phyloP scores from a whole-genome alignment of 1,284 basidiomycete genomes.

The Pterulicium gracile region DNA sequence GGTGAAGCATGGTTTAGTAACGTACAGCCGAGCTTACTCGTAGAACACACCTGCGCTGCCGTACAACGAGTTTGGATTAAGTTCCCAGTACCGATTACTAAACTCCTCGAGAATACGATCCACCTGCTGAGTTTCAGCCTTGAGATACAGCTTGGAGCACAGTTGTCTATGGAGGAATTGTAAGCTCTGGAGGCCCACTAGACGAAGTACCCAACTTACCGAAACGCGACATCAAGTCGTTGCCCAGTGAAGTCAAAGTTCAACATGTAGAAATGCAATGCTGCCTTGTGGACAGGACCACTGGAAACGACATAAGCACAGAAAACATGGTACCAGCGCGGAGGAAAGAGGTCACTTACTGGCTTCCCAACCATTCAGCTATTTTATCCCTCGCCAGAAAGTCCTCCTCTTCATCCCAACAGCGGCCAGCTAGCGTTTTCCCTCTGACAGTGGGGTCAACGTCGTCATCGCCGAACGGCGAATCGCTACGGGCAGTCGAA shows the following conservation, averaged over 20 bases:
- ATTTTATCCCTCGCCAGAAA: constrained; percentile 86
- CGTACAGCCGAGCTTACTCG: constrained; percentile 5
- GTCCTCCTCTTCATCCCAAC: constrained; percentile 81
- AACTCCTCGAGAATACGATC: constrained; percentile 94
- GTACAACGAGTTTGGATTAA: constrained; percentile 74
- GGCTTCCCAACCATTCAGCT: constrained; percentile 89
- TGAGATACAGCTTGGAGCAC: constrained; percentile 86
- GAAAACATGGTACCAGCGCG: constrained; percentile 1
- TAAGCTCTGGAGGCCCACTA: constrained; percentile 9
- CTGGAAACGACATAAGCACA: constrained; percentile 29
- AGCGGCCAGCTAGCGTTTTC: constrained; percentile 64
- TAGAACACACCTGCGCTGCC: constrained; percentile 65
- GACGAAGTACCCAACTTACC: constrained; percentile 32
- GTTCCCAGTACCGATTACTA: constrained; percentile 81
- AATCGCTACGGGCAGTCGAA: too few relatives aligned
- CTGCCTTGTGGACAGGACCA: constrained; percentile 62
- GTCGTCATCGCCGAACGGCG: constrained; percentile 37
- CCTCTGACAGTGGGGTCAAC: constrained; percentile 56
- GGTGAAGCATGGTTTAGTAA: constrained; percentile 1
- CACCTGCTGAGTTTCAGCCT: constrained; percentile 96
- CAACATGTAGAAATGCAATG: constrained; percentile 76
- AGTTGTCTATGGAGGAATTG: constrained; percentile 44
- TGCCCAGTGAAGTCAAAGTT: constrained; percentile 82
- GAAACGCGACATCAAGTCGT: constrained; percentile 83
- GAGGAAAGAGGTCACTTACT: constrained; percentile 39